Conservation (phyloP, 1,139 yeast genomes). For the Groenewaldozyma auringiensis region DNA sequence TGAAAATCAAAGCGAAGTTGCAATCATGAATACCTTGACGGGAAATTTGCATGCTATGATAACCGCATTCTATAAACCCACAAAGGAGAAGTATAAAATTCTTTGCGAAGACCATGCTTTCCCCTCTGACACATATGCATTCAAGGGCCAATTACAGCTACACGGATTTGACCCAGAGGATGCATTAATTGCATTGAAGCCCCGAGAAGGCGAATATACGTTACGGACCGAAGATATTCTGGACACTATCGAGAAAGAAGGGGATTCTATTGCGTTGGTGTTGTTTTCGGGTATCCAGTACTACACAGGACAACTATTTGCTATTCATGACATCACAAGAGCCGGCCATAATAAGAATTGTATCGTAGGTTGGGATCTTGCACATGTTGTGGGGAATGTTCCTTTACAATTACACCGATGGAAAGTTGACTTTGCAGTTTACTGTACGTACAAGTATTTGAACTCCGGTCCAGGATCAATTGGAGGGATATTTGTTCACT, state of each 20-base stretch:
- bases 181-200: slow-evolving; percentile 56
- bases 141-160: slow-evolving; percentile 61
- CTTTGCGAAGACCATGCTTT: slow-evolving; percentile 81
- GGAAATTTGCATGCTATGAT: slow-evolving; percentile 70
- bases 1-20: slow-evolving; percentile 54
- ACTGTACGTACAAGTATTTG: slow-evolving; percentile 89
- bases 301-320: slow-evolving; percentile 84
- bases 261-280: slow-evolving; percentile 63
- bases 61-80: slow-evolving; percentile 67
- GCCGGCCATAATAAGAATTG: slow-evolving; percentile 49
- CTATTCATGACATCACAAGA: slow-evolving; percentile 58
- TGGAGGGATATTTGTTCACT: slow-evolving; percentile 72
- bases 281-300: slow-evolving; percentile 86
- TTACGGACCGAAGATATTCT: slow-evolving; percentile 60
- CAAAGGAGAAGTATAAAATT: slow-evolving; percentile 49
- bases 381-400: slow-evolving; percentile 90
- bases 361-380: slow-evolving; percentile 89
- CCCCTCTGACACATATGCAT: slow-evolving; percentile 88
- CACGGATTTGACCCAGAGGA: slow-evolving; percentile 51
- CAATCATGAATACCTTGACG: slow-evolving; percentile 82
- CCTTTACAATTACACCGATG: slow-evolving; percentile 71
- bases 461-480: slow-evolving; percentile 92
- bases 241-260: slow-evolving; percentile 45
- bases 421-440: slow-evolving; percentile 87
- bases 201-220: slow-evolving; percentile 48